Conservation (phyloP, 352 stramenopile species). For the Globisporangium abappressorium region DNA sequence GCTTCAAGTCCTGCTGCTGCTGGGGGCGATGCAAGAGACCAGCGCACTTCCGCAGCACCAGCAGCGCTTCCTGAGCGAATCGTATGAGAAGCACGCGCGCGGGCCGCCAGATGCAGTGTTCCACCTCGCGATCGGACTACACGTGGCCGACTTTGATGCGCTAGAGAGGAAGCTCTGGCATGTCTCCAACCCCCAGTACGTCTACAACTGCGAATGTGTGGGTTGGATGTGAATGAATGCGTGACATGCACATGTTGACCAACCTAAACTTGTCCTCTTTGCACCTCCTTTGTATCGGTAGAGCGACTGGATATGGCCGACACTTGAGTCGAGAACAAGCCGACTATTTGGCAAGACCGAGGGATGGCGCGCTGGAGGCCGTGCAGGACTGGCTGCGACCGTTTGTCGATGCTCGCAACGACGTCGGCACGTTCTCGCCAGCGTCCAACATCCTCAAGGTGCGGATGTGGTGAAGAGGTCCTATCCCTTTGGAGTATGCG, state of each 20-base stretch:
- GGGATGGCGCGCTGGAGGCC: conserved; percentile 39
- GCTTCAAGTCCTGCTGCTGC: neutral
- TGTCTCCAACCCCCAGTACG: conserved; percentile 57
- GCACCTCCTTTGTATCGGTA: conserved; percentile 14
- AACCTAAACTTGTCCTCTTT: neutral
- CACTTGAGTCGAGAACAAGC: conserved; percentile 43
- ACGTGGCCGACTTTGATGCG: conserved; percentile 39
- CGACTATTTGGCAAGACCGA: conserved; percentile 40
- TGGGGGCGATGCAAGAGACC: conserved; percentile 6
- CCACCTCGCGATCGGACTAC: conserved; percentile 54
- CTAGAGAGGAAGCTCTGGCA: conserved; percentile 52
- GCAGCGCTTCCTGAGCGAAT: conserved; percentile 25
- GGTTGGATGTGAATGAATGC: no score
- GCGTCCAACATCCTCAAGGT: conserved; percentile 41
- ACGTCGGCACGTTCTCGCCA: conserved; percentile 30
- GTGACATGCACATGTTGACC: no score
- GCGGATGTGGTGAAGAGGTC: neutral
- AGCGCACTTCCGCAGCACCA: conserved; percentile 2
- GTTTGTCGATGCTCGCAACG: conserved; percentile 7
- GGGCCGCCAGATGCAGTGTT: conserved; percentile 38
- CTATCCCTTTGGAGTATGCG: conserved; percentile 18
- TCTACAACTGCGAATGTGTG: conserved; percentile 8
- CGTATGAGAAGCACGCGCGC: conserved; percentile 28
- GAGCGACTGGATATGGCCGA: conserved; percentile 46
- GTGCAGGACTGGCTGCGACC: conserved; percentile 48